Evolutionary conservation across 345 rosid species (phyloP).

Genomic region (Pistacia integerrima): DNA sequence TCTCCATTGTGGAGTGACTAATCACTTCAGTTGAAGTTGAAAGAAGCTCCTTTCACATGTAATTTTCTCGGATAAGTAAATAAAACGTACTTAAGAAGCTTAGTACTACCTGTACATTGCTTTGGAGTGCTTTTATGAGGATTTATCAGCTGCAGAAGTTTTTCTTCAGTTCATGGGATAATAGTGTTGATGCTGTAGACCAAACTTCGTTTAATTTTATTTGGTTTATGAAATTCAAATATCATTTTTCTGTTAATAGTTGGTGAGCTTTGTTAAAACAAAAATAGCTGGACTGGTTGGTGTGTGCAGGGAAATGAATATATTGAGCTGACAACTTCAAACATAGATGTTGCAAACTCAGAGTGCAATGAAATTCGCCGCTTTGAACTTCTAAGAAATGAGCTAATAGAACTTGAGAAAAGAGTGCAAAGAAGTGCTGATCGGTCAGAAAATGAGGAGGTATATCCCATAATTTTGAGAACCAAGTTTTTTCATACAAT

Average conservation of each 20-base stretch:
- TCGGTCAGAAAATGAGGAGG: slow-evolving; percentile 72
- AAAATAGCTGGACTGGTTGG: slow-evolving; percentile 18
- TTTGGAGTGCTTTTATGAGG: background rate
- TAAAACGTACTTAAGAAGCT: background rate
- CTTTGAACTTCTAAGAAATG: slow-evolving; percentile 79
- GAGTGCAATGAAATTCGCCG: slow-evolving; percentile 72
- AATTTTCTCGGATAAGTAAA: background rate
- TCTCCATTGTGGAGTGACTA: background rate
- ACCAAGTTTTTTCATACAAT: background rate
- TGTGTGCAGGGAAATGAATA: slow-evolving; percentile 58
- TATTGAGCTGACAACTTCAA: slow-evolving; percentile 35
- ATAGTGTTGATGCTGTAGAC: slow-evolving; percentile 7
- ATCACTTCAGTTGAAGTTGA: background rate
- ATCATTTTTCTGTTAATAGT: background rate
- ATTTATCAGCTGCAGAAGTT: background rate
- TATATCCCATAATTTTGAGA: slow-evolving; percentile 22
- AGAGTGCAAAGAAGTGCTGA: slow-evolving; percentile 78
- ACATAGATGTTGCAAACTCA: slow-evolving; percentile 36
- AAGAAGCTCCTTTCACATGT: background rate
- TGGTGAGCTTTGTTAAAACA: slow-evolving; percentile 12
- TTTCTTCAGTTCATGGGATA: background rate
- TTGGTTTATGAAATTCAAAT: background rate
- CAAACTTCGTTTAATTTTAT: background rate
- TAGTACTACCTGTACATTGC: background rate
- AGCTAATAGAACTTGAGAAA: slow-evolving; percentile 89